Evolutionary conservation across 768 basidiomycete genomes (phyloP).

Genomic region (Panus rudis): DNA sequence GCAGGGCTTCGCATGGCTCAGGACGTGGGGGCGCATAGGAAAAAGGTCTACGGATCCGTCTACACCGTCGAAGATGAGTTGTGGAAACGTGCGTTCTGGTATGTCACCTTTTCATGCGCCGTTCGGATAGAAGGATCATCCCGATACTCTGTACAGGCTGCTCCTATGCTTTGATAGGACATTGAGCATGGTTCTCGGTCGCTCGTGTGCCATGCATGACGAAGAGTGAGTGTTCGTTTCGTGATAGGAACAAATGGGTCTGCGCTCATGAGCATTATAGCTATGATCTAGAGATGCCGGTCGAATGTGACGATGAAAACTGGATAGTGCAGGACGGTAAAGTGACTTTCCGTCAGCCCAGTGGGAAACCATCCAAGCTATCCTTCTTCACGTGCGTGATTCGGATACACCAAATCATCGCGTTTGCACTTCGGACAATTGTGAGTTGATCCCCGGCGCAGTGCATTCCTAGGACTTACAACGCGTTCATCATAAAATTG

Average conservation of each 20-base stretch:
- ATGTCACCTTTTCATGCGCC: conserved; percentile 5
- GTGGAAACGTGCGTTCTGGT: conserved; percentile 49
- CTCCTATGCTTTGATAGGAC: conserved; percentile 56
- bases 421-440: conserved; percentile 56
- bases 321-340: conserved; percentile 38
- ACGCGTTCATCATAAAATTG: background rate
- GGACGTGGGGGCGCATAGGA: conserved; percentile 44
- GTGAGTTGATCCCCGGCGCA: conserved; percentile 30
- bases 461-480: background rate
- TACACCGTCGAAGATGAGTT: conserved; percentile 38
- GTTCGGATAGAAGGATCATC: background rate
- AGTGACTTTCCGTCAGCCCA: conserved; percentile 40
- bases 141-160: background rate
- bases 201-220: conserved; percentile 49
- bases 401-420: conserved; percentile 55
- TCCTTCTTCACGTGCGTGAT: conserved; percentile 40
- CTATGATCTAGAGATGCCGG: conserved; percentile 59
- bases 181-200: conserved; percentile 45
- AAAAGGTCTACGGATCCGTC: conserved; percentile 24
- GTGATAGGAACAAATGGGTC: background rate
- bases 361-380: conserved; percentile 31
- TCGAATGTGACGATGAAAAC: conserved; percentile 52
- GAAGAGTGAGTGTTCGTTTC: conserved; percentile 46
- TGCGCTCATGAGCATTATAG: conserved; percentile 29
- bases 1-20: conserved; percentile 45